A percentile compares a stretch with the other conserved stretches of the same genome.
Conservation (phyloP, 345 rosid species). For the Eucalyptus erythrocorys region DNA sequence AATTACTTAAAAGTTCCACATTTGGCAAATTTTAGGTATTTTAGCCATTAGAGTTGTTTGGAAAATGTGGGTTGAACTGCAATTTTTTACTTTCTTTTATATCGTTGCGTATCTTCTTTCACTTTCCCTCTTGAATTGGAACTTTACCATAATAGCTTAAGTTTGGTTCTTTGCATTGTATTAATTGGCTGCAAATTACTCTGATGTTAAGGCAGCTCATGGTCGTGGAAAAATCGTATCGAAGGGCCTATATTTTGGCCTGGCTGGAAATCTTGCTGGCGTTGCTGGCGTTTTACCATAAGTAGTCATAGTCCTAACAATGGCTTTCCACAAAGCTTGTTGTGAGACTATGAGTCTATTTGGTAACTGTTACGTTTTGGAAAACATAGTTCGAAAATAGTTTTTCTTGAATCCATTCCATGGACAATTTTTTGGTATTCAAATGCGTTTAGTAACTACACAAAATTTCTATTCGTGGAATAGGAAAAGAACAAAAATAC, state of each 20-base stretch:
- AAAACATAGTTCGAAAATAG: too few relatives aligned
- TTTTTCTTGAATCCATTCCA: too few relatives aligned
- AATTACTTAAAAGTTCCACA: background rate
- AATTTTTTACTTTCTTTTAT: background rate
- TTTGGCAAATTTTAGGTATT: background rate
- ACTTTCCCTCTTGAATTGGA: background rate
- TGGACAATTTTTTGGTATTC: too few relatives aligned
- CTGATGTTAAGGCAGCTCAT: constrained; percentile 35
- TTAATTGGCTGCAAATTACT: background rate
- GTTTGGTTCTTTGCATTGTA: background rate
- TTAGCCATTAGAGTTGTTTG: background rate
- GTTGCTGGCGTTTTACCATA: constrained; percentile 75
- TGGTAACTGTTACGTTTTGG: fast-evolving
- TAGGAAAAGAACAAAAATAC: too few relatives aligned
- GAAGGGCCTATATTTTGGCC: constrained; percentile 72
- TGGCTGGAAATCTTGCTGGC: constrained; percentile 75
- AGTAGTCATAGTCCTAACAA: constrained; percentile 8
- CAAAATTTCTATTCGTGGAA: too few relatives aligned
- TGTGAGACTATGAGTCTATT: background rate
- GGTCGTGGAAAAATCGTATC: constrained; percentile 54
- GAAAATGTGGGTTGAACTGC: background rate
- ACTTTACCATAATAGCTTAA: background rate
- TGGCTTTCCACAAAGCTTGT: background rate
- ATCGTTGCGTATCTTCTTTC: background rate
- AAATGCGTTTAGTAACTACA: fast-evolving